Percentiles rank a stretch among this genome's conserved stretches.
phyloP scores from a whole-genome alignment of 371 early-diverging fungal species.

The Mucor velutinosus region DNA sequence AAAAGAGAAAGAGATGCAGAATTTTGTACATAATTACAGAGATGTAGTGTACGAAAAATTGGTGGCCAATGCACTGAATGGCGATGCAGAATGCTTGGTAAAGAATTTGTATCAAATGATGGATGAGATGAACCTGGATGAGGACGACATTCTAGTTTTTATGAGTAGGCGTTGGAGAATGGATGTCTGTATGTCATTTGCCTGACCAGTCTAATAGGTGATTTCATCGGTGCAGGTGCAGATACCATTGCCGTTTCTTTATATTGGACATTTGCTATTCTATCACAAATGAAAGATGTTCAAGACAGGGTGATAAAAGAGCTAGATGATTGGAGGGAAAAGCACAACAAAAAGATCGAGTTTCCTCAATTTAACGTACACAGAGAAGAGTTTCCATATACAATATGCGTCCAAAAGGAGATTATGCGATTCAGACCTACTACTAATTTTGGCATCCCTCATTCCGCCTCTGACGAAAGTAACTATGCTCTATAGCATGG shows the following conservation, averaged over 20 bases:
- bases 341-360: neutral
- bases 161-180: conserved; percentile 2
- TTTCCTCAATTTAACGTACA: conserved; percentile 23
- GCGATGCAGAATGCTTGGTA: conserved; percentile 19
- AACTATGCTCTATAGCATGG: neutral
- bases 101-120: conserved; percentile 21
- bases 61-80: conserved; percentile 2
- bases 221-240: conserved; percentile 20
- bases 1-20: conserved; percentile 1
- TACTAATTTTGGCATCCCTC: conserved; percentile 16
- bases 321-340: conserved; percentile 8
- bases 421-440: conserved; percentile 16
- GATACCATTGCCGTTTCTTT: conserved; percentile 19
- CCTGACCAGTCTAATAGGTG: conserved; percentile 19
- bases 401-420: conserved; percentile 17
- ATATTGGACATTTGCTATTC: conserved; percentile 19
- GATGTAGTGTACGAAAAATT: conserved; percentile 3
- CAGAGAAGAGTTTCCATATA: conserved; percentile 12
- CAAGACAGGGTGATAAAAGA: conserved; percentile 14
- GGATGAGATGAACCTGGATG: conserved; percentile 24
- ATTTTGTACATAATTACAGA: neutral
- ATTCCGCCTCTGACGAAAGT: conserved; percentile 12
- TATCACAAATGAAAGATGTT: conserved; percentile 15
- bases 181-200: neutral
- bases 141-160: conserved; percentile 9